These are phyloP conservation scores for Candida oleophila DNA, from an alignment of 805 yeast species.

Conservation along the genomic window DNA sequence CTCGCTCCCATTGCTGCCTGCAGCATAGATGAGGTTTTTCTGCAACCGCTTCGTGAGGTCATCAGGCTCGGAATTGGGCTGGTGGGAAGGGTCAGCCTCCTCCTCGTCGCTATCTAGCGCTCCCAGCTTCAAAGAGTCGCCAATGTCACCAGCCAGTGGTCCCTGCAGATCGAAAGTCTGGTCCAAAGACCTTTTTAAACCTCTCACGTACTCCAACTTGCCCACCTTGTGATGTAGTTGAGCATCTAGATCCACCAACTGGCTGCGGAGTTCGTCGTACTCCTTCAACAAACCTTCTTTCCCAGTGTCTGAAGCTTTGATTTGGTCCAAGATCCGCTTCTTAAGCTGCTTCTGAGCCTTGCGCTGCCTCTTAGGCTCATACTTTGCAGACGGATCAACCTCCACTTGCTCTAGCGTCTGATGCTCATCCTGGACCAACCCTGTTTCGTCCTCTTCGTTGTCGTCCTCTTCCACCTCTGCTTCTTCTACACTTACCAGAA, in stretches of 20 bases:
- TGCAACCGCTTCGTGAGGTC: neutral
- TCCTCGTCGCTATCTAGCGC: conserved; percentile 23
- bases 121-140: neutral
- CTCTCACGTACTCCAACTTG: conserved; percentile 27
- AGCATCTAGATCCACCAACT: conserved; percentile 16
- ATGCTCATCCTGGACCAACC: conserved; percentile 19
- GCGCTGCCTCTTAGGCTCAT: conserved; percentile 1
- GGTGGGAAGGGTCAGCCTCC: conserved; percentile 6
- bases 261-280: conserved; percentile 19
- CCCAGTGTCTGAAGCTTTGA: neutral
- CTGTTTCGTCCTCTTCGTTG: conserved; percentile 10
- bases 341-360: neutral
- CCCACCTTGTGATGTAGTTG: conserved; percentile 24
- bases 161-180: neutral
- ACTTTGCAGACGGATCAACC: conserved; percentile 2
- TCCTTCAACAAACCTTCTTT: conserved; percentile 8
- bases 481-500: conserved; percentile 6
- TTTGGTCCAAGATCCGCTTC: conserved; percentile 2
- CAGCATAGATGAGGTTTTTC: conserved; percentile 7
- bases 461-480: conserved; percentile 9
- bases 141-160: neutral
- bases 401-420: conserved; percentile 7
- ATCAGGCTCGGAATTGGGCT: conserved; percentile 2
- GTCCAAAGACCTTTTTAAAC: conserved; percentile 7
- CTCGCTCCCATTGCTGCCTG: neutral